Conservation (phyloP, 148 eudicot genomes). For the Hydrangea macrophylla region DNA sequence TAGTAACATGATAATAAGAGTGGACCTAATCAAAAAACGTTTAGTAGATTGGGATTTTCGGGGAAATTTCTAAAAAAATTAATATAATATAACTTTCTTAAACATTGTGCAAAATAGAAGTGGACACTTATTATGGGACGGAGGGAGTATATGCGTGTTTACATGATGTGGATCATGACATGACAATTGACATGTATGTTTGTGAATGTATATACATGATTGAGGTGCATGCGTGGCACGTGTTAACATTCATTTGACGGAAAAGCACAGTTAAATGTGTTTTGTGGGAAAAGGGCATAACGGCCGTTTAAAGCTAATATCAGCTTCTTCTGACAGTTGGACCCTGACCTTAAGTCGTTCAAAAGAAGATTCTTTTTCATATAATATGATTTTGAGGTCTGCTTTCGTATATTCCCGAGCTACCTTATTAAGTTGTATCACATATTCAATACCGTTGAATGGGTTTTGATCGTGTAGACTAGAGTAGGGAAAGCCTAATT, state of each 20-base stretch:
- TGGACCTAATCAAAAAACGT: no score
- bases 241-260: slow-evolving; percentile 1
- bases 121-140: no score
- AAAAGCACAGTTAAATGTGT: background rate
- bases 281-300: background rate
- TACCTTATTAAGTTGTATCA: background rate
- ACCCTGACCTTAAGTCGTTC: background rate
- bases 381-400: slow-evolving; percentile 8
- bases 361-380: slow-evolving; percentile 14
- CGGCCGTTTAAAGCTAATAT: slow-evolving; percentile 9
- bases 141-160: no score
- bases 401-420: slow-evolving; percentile 1
- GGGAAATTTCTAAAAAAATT: no score
- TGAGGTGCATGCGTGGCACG: background rate
- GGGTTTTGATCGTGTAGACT: background rate
- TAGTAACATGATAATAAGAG: no score
- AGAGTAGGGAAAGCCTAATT: background rate
- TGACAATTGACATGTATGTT: background rate
- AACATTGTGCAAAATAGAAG: no score
- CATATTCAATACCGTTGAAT: background rate
- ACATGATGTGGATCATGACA: background rate
- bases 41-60: no score
- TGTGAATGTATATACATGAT: background rate
- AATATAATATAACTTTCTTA: no score
- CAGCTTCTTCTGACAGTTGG: slow-evolving; percentile 13